phyloP scores from a whole-genome alignment of 257 asterid species.

The Nemophila menziesii region DNA sequence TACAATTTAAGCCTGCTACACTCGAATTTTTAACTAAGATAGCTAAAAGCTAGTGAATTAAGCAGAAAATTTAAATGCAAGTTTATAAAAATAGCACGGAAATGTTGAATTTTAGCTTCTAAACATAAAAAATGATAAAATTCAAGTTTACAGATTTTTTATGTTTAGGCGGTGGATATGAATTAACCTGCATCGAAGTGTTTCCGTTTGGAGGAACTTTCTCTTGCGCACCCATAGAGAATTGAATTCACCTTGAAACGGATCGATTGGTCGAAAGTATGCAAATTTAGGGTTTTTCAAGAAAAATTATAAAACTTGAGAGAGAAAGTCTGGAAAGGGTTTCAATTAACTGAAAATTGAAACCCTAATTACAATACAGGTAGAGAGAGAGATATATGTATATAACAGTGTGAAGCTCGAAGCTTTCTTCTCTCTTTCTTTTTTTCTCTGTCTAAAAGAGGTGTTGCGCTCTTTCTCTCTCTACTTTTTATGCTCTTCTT shows the following conservation, averaged over 20 bases:
- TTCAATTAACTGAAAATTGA: no score
- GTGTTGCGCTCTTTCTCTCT: slow-evolving; percentile 7
- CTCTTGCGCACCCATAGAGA: slow-evolving; percentile 33
- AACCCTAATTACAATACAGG: not conserved
- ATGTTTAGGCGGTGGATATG: not conserved
- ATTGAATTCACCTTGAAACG: not conserved
- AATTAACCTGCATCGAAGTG: slow-evolving; percentile 30
- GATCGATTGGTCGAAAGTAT: not conserved
- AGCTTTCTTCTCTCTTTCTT: slow-evolving; percentile 7
- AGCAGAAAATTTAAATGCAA: not conserved
- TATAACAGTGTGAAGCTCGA: slow-evolving; percentile 11
- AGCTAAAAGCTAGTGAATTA: not conserved
- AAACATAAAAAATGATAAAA: not conserved
- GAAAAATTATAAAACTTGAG: slow-evolving; percentile 10
- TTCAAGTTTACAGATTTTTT: no score
- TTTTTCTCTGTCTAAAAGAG: slow-evolving; percentile 2
- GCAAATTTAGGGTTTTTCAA: not conserved
- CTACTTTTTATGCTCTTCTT: slow-evolving; percentile 16
- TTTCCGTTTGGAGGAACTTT: slow-evolving; percentile 17
- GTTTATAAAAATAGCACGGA: not conserved
- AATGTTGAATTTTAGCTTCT: not conserved
- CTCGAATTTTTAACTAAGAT: no score
- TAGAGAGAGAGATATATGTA: slow-evolving; percentile 7
- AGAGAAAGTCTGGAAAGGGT: not conserved
- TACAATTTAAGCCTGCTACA: no score